Evolutionary conservation across 345 rosid genomes (phyloP).

Genomic region (Cardamine resedifolia): DNA sequence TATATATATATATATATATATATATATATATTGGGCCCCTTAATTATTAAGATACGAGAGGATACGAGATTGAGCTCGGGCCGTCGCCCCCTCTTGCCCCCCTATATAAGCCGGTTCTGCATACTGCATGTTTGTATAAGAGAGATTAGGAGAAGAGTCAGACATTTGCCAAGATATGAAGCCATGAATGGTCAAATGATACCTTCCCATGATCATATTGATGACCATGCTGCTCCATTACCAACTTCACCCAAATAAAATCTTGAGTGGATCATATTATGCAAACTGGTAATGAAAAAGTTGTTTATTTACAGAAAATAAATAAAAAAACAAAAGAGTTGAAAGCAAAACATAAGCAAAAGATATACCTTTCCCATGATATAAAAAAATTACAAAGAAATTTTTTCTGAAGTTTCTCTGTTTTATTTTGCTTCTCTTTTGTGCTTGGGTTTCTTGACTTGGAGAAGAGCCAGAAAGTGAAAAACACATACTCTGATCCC

Average conservation of each 20-base stretch:
- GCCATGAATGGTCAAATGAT: background rate
- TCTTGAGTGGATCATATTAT: conserved; percentile 61
- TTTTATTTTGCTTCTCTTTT: no score
- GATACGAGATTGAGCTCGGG: no score
- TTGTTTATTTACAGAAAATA: background rate
- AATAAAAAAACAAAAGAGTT: background rate
- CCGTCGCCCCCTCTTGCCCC: no score
- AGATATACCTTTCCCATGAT: conserved; percentile 83
- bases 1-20: no score
- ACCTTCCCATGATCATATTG: conserved; percentile 99
- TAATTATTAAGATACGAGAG: no score
- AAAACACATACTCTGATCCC: no score
- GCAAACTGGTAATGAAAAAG: conserved; percentile 12
- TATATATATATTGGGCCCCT: no score
- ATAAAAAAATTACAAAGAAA: no score
- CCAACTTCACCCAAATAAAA: conserved; percentile 93
- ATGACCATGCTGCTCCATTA: conserved; percentile 91
- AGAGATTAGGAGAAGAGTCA: conserved; percentile 20
- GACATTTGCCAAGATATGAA: background rate
- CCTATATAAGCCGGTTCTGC: no score
- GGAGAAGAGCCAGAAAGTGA: no score
- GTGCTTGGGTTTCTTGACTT: no score
- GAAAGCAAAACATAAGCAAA: conserved; percentile 11
- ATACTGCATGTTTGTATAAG: conserved; percentile 53
- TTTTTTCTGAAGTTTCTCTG: no score